Base-by-base conservation (phyloP, 805 yeast species). In the Wickerhamomyces chambardii region DNA sequence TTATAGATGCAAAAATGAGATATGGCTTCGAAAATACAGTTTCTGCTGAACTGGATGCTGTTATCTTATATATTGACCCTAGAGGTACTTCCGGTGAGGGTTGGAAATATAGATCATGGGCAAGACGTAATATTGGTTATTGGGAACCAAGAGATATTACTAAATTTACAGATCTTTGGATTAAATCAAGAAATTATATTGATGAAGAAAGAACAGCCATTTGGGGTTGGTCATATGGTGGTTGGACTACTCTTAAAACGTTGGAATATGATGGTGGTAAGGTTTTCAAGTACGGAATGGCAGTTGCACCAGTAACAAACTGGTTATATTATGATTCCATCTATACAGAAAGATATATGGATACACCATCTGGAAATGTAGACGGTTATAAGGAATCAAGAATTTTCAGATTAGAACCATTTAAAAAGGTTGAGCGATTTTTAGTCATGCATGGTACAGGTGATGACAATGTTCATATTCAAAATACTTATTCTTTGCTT, bases 171-270 rank as follows among this genome's bases (percentile, higher is more conserved):
- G 56, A 70, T 29, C 63, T 61, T 26, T 77, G 75, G 51, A 67
- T 82, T 6, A 56, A 56, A 1, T 53, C 64, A 18, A 38, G 53
- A 19, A 39, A 36, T 0, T 68, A 68, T 40, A 65, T 84, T 15
- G 80, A 82, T 49, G 45, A 46, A 4, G 61, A 66, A 1, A 63
- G 63, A 37, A 73, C 80, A 4, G 84, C 86, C 0, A 68, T 83
- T 28, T 84, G 92, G 89, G 95, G 95, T 14, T 84, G 92, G 89
- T 79, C 89, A 1, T 84, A 82, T 55, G 95, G 95, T 36, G 95
- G 90, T 1, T 84, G 78, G 50, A 65, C 79, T 8, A 78, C 90
- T 0, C 57, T 84, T 35, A 84, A 84, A 52, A 80, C 89, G 0
- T 51, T 83, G 25, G 94, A 84, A 53, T 65, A 61, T 32, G 94